Evolutionary conservation across 345 rosid genomes (phyloP), one percentile per base, ranked within the genome.

Genomic region (Kernera saxatilis): DNA sequence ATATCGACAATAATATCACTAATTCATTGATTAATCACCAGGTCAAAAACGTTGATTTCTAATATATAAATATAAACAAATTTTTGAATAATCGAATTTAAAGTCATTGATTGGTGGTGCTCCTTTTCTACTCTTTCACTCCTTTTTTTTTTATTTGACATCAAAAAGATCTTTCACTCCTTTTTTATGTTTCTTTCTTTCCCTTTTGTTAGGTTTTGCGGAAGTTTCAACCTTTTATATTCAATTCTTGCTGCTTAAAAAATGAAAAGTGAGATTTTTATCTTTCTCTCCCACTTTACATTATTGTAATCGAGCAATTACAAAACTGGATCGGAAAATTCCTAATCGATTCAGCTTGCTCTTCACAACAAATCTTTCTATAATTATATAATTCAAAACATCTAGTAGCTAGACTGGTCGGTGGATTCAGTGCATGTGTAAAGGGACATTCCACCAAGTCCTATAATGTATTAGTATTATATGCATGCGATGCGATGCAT

Each of bases 401-500:
- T 35, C 9, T 25, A 55, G n/a, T 45, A 36, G n/a, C n/a, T n/a
- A n/a, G 23, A 14, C 65, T 45, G 21, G 60, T 65, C 67, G 54
- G 53, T 66, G 45, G 60, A 58, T 73, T 66, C 72, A 39, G 32
- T 57, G 67, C 61, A 73, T 58, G 45, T 18, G 15, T 65, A 66
- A 29, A 66, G 35, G 15, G 58, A 55, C 11, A 55, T 73, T 19
- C 50, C 33, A 65, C 59, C 72, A 21, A 46, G 25, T 26, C 19
- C 19, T 36, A 46, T 55, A 41, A 22, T 53, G 25, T 50, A 52
- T 52, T 61, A n/a, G 4, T 72, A 73, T 22, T 18, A 48, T 25
- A 39, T 48, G 71, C 45, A 55, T 55, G 61, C 41, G 61, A 46
- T 36, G 35, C 8, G 29, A 29, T 66, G 45, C 72, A 18, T 39